Base-by-base conservation (phyloP, 495 filamentous ascomycete species). In the Sordaria brevicollis region DNA sequence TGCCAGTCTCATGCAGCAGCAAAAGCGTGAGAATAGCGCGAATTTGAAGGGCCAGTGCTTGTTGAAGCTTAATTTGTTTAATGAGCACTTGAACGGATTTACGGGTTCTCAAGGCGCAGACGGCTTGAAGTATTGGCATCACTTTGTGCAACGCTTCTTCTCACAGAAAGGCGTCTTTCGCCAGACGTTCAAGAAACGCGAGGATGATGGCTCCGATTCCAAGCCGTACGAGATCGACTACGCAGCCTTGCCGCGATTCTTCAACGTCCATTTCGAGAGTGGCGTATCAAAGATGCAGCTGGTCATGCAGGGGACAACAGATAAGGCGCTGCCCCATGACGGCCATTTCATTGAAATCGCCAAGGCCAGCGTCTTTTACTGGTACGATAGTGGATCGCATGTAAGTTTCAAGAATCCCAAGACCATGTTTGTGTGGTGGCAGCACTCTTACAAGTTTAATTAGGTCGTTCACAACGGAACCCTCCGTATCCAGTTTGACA, bases 221-320 rank as follows among this genome's bases (percentile, higher is more conserved):
- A 96, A 95, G 78, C 87, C 90, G 67, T 95, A 90, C 69, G 92
- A 94, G 73, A 91, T 97, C 54, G 84, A 88, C 3, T 89, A 87
- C 35, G 85, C 91, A 8, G 89, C 90, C 1, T 79, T 97, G 21
- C 85, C 93, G 17, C 88, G 92, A 65, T 96, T 92, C 73, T 96
- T 94, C 76, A 82, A 89, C 66, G 92, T 90, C 0, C 90, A 94
- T 72, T 96, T 92, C 73, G 88, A 90, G n/a, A 94, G 91, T 68
- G 92, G 92, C 5, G 88, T 96, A 39, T 86, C 84, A 65, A 88
- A 86, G 25, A 91, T 97, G 66, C 92, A 95, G 76, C 86, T 96
- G 82, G 84, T 91, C 19, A 81, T 93, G 66, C 85, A 82, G 70
- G 84, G 86, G 5, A 81, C 79, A 1, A 76, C 73, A 1, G 90